These are phyloP conservation scores for Irpex sp. DNA, from an alignment of 1,284 basidiomycete genomes.

Conservation along the genomic window DNA sequence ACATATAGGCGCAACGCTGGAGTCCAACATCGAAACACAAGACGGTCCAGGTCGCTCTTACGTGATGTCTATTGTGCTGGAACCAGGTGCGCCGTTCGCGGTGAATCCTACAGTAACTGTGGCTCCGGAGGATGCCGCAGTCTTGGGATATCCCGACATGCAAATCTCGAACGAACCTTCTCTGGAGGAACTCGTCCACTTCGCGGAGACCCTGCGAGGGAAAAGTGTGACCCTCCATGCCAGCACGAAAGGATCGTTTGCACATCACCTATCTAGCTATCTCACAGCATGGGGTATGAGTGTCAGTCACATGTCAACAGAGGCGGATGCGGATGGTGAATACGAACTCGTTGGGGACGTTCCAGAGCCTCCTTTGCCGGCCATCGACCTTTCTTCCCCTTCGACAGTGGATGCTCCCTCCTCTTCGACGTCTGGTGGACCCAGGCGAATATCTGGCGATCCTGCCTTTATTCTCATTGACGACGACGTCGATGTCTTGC, in stretches of 20 bases:
- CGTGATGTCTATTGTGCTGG: slow-evolving; percentile 52
- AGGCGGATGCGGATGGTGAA: slow-evolving; percentile 44
- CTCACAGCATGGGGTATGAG: slow-evolving; percentile 94
- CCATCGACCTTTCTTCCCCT: slow-evolving; percentile 1
- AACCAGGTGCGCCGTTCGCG: slow-evolving; percentile 45
- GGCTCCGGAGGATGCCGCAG: slow-evolving; percentile 41
- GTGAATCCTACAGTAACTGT: slow-evolving; percentile 29
- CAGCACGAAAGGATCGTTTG: slow-evolving; percentile 79
- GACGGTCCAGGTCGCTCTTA: slow-evolving; percentile 45
- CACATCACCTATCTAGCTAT: slow-evolving; percentile 87
- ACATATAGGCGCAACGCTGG: slow-evolving; percentile 63
- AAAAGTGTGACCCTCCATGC: slow-evolving; percentile 83
- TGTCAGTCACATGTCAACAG: slow-evolving; percentile 76
- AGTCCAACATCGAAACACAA: slow-evolving; percentile 41
- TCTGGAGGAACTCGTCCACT: slow-evolving; percentile 70
- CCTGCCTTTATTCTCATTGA: slow-evolving; percentile 78
- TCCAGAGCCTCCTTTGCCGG: slow-evolving; percentile 3
- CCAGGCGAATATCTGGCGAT: background rate
- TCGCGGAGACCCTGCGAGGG: slow-evolving; percentile 78
- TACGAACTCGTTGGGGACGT: slow-evolving; percentile 16
- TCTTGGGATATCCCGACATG: slow-evolving; percentile 43
- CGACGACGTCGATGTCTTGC: slow-evolving; percentile 78
- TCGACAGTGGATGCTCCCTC: slow-evolving; percentile 9
- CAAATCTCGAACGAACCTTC: slow-evolving; percentile 67
- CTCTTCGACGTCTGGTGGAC: slow-evolving; percentile 8